Conservation (phyloP, 306 rosid species). For the Biancaea sappan region DNA sequence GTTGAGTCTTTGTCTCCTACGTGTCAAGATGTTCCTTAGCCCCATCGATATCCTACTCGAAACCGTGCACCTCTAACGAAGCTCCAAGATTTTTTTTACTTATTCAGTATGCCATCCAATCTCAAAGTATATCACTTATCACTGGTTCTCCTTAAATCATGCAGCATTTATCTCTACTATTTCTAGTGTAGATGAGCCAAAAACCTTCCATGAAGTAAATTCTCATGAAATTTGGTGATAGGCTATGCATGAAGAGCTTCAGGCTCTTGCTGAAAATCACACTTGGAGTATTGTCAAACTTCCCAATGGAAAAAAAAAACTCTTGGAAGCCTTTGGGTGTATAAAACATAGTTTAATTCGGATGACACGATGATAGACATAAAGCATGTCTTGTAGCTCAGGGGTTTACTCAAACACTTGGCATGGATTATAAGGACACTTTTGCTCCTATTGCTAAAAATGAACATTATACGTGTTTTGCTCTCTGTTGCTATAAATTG, state of each 20-base stretch:
- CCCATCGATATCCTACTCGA: background rate
- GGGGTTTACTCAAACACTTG: background rate
- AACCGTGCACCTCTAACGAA: background rate
- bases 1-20: background rate
- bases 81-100: background rate
- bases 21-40: background rate
- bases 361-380: background rate
- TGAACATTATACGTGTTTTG: background rate
- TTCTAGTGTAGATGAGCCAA: background rate
- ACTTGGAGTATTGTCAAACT: background rate
- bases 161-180: background rate
- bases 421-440: background rate
- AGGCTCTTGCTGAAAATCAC: background rate
- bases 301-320: background rate
- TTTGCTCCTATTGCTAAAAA: no score
- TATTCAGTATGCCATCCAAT: background rate
- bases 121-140: background rate
- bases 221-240: background rate
- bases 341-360: background rate
- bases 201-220: background rate
- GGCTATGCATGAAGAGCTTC: constrained; percentile 5
- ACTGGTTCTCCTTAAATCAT: background rate
- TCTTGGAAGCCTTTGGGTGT: background rate
- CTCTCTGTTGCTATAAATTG: background rate
- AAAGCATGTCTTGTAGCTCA: background rate